phyloP scores from a whole-genome alignment of 2,329 filamentous ascomycete genomes.

The Hypoxylon sp. region DNA sequence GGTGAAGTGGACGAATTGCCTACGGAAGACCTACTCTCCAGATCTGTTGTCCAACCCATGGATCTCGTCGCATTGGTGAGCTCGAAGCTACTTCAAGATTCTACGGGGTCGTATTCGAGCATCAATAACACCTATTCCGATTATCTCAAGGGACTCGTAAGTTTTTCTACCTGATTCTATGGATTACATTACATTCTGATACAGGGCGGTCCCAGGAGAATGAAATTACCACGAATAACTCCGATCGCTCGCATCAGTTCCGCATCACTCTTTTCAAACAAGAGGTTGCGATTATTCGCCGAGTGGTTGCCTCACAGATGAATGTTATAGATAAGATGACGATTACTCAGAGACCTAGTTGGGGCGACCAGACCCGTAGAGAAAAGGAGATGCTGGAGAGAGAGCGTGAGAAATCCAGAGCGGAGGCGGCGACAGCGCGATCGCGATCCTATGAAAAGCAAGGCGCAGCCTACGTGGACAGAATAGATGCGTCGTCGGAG shows the following conservation, averaged over 20 bases:
- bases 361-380: slow-evolving; percentile 25
- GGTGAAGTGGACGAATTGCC: slow-evolving; percentile 51
- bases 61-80: slow-evolving; percentile 59
- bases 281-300: slow-evolving; percentile 57
- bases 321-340: slow-evolving; percentile 29
- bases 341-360: slow-evolving; percentile 3
- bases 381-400: slow-evolving; percentile 30
- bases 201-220: slow-evolving; percentile 52
- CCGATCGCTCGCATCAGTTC: slow-evolving; percentile 58
- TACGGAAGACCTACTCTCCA: slow-evolving; percentile 52
- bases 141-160: slow-evolving; percentile 58
- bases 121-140: slow-evolving; percentile 60
- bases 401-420: slow-evolving; percentile 24
- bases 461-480: slow-evolving; percentile 35
- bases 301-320: slow-evolving; percentile 49
- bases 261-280: slow-evolving; percentile 58
- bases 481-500: slow-evolving; percentile 31
- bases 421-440: slow-evolving; percentile 18
- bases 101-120: slow-evolving; percentile 55
- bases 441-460: slow-evolving; percentile 32
- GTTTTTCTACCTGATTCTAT: slow-evolving; percentile 23
- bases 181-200: slow-evolving; percentile 37
- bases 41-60: slow-evolving; percentile 57
- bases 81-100: slow-evolving; percentile 57
- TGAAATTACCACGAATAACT: slow-evolving; percentile 56